Base-by-base conservation (phyloP, 768 basidiomycete species). In the Mycena filopes region DNA sequence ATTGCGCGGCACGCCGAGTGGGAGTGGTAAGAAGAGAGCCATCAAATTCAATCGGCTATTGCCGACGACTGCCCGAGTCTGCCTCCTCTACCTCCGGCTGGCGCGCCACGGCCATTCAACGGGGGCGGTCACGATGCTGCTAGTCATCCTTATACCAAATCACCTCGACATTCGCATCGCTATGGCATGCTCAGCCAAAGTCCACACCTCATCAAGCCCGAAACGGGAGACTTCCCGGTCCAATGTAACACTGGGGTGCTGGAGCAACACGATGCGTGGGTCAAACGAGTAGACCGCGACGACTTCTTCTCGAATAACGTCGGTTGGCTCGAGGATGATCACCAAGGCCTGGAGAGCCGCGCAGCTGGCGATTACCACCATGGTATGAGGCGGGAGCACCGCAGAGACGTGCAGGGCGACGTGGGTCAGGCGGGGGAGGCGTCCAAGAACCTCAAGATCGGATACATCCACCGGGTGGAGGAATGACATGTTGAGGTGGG, bases 401-500 rank as follows among this genome's bases (percentile, higher is more conserved):
- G 15, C 2, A 10, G 20, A 23, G 11, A 20, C 48, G 11, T 20
- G 13, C 28, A 64, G 13, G 31, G 56, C 42, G n/a, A 65, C 26
- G 47, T 65, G 63, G 8, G 56, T 65, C 26, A 65, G 23, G 16
- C 25, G 16, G 5, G 63, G 63, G 25, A 65, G 45, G 25, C n/a
- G 49, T 13, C 21, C 11, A n/a, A 65, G 49, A 13, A 7, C 5
- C 41, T 42, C 25, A 15, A 51, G 26, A 12, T 36, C 25, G 11
- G 42, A 25, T 25, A 11, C 10, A 6, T 26, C 18, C 4, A 38
- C 16, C 36, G 36, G 36, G 5, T 10, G 1, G 20, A 18, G 10
- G 36, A 58, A 21, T 12, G 29, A 13, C 25, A 64, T 31, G 20
- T 59, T 57, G 9, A 65, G 21, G 29, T 65, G 63, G 4, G 57